Base-by-base conservation (phyloP, 129 eudicot genomes). In the Oenanthe sinensis region DNA sequence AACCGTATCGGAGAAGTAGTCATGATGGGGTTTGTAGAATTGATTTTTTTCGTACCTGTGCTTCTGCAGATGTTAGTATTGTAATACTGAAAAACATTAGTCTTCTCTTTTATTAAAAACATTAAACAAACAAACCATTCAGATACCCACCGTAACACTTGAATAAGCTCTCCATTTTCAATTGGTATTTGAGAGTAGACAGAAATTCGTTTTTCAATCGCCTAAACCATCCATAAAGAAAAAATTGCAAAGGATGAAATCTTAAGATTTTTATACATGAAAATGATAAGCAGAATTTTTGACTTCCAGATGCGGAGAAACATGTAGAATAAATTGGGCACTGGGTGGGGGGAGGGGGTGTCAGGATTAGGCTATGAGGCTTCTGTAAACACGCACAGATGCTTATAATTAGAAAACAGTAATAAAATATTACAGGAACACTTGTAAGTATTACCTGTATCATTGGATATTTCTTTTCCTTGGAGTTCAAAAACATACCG, bases 21-120 rank as follows among this genome's bases (percentile, higher is more conserved):
- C 98, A 85, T 95, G 98, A 74, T 95, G 98, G 13, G 98, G 97
- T 83, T 88, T 84, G 92, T 95, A 95, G 55, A 84, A 87, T 88
- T 95, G 97, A 83, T 88, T 74, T 75, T 89, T 93, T 85, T 95
- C 98, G 75, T 95, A 95, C 97, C 97, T 95, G 94, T 87, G 93
- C 90, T 81, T 84, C 91, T 89, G 93, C 86, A 86, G 86, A 87
- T 88, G 96, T 91, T 90, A 88, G 98, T 86, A 82, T 87, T 82
- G 72, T 9, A 11, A 70, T 79, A 79, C 75, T 85, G 78, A 84
- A 83, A 78, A 24, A 79, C 52, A 82, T 85, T 80, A 87, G 85
- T 85, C 74, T 75, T 68, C 75, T 55, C 74, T 55, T 80, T 73
- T 47, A 77, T 77, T 55, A 50, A 36, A 75, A 40, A 58, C 47